Evolutionary conservation across 2,329 filamentous ascomycete genomes (phyloP).

Genomic region (Trichoderma guizhouense): DNA sequence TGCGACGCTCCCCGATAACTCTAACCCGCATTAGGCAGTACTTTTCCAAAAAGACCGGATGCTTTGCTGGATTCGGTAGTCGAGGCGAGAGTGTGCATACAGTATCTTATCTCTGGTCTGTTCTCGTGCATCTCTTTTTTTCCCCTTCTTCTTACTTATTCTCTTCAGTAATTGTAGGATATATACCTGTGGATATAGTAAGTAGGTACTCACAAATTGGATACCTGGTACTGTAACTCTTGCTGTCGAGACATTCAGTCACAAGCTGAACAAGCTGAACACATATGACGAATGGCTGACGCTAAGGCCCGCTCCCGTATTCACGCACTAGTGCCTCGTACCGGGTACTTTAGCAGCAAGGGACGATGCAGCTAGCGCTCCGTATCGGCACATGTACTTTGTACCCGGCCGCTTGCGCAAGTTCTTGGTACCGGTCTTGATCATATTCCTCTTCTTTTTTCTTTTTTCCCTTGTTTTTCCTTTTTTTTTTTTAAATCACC

Average conservation of each 20-base stretch:
- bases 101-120: neutral
- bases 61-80: neutral
- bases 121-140: neutral
- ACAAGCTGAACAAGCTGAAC: neutral
- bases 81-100: neutral
- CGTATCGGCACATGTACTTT: neutral
- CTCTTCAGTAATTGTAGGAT: neutral
- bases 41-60: neutral
- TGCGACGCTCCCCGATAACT: neutral
- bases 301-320: conserved; percentile 3
- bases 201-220: neutral
- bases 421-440: neutral
- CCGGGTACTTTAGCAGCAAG: neutral
- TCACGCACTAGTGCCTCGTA: neutral
- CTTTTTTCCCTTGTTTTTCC: neutral
- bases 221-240: neutral
- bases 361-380: neutral
- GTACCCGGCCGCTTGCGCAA: neutral
- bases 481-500: neutral
- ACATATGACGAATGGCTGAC: conserved; percentile 8
- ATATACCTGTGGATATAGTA: too few species aligned
- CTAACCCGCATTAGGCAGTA: conserved; percentile 7
- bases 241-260: neutral
- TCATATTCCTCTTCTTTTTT: neutral
- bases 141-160: neutral